Evolutionary conservation across 2,329 filamentous ascomycete genomes (phyloP), one percentile per base, ranked within the genome.

Genomic region (Clarireedia hainanense): DNA sequence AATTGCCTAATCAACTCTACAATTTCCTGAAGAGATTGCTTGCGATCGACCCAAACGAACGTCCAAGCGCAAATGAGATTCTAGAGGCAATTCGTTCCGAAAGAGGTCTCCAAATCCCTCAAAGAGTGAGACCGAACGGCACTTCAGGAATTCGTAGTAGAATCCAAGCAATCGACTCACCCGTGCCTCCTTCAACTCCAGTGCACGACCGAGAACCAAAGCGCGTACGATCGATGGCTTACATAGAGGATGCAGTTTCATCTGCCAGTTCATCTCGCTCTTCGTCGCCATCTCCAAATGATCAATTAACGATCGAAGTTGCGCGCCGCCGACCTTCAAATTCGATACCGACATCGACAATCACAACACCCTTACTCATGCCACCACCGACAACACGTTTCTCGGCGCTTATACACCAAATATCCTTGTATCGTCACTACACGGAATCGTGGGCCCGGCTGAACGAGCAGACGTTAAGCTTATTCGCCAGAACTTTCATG

Each of bases 21-120:
- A 82, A 83, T 47, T 84, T 95, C 53, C 77, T 99, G 4, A 91
- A 90, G 68, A 83, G 83, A 55, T 76, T 99, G 5, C 78, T 99
- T 5, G 85, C 90, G 1, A 75, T 95, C 12, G 79, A 91, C 57
- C 89, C 92, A 0, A 74, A 76, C 1, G 82, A 91, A 55, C 79
- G 94, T 6, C 94, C 94, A 0, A 89, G 84, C 46, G 91, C 94
- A 0, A 88, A 84, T 47, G 91, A 97, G 56, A 92, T 99, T 1
- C 71, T 97, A 0, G 63, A 65, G 15, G 68, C 67, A 1, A 64
- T 70, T 51, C 61, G 60, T n/a, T 66, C 61, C 3, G 67, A 67
- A 47, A 67, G 63, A 45, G 65, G 64, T 6, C 59, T 68, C 7
- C 67, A 68, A n/a, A 64, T 60, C 48, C 62, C 65, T 12, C 51